Base-by-base conservation (phyloP, 306 rosid species). In the Dalbergia cochinchinensis region DNA sequence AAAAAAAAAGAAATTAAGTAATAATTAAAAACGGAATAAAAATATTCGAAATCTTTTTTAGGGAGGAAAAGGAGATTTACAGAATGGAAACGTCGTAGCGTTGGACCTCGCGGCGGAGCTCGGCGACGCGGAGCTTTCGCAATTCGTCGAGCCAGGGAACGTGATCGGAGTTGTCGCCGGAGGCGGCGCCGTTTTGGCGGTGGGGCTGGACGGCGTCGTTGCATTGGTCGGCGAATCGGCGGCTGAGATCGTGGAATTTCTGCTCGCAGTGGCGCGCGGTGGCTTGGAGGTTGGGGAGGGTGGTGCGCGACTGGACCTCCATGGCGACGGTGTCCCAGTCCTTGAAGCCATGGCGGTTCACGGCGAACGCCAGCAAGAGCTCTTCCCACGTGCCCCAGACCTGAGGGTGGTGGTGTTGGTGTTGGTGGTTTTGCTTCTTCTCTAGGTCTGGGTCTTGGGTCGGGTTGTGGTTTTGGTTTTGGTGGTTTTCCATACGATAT, bases 361-460 rank as follows among this genome's bases (percentile, higher is more conserved):
- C 97, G 57, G 97, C 97, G 73, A 51, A 81, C 0, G 90, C 96
- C 1, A 92, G 86, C 71, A 92, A 18, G 4, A 92, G 88, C 69
- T 92, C 97, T 71, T 92, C 97, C 96, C 90, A 86, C 53, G 97
- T 89, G 19, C 92, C 97, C 97, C 96, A 92, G 8, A 59, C 65
- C 18, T 61, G 47, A 58, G 3, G 69, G 70, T 15, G 37, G 50
- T 62, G 80, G 13, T 53, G 31, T 26, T 62, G 80, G 13, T 53
- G 31, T 26, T 26, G 85, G 9, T 41, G 71, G 6, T 54, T 26
- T 7, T 53, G 64, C 3, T 37, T 51, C 59, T 74, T 33, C 16
- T 82, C 76, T 72, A 54, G 69, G 59, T 77, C 48, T 50, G 64
- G 73, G 63, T 76, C 64, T 71, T 72, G 48, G 61, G 57, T 69